Evolutionary conservation across 192 early-diverging fungal species (phyloP).

Genomic region (Linderina pennispora): DNA sequence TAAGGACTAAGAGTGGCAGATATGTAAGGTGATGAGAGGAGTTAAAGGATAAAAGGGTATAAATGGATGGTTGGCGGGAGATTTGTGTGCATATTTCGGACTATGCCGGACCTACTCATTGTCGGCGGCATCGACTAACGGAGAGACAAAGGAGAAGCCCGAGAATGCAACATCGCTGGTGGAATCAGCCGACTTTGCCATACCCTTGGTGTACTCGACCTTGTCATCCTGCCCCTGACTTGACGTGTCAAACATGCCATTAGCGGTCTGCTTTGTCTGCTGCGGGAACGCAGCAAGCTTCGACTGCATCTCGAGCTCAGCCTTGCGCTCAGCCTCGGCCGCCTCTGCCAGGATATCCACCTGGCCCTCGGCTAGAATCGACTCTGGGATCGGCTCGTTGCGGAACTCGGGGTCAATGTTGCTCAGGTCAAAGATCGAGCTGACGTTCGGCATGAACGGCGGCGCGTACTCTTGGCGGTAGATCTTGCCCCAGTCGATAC

Average conservation of each 20-base stretch:
- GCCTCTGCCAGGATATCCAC: conserved; percentile 33
- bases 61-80: no score
- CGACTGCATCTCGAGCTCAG: conserved; percentile 27
- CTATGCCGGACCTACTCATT: no score
- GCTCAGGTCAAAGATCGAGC: conserved; percentile 44
- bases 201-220: conserved; percentile 1
- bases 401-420: conserved; percentile 50
- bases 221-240: conserved; percentile 1
- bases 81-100: no score
- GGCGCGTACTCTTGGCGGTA: conserved; percentile 56
- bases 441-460: conserved; percentile 63
- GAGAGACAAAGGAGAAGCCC: conserved; percentile 44
- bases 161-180: conserved; percentile 33
- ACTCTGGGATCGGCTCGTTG: conserved; percentile 42
- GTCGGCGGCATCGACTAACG: conserved; percentile 17
- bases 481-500: conserved; percentile 61
- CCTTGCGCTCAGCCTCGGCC: conserved; percentile 39
- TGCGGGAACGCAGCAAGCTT: conserved; percentile 17
- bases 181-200: conserved; percentile 2
- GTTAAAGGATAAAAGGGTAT: no score
- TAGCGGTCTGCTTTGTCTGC: conserved; percentile 4
- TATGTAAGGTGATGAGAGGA: no score
- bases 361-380: conserved; percentile 36
- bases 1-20: no score
- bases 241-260: not conserved